phyloP scores from a whole-genome alignment of 176 grass and related monocot species.

The Triticum timopheevii region DNA sequence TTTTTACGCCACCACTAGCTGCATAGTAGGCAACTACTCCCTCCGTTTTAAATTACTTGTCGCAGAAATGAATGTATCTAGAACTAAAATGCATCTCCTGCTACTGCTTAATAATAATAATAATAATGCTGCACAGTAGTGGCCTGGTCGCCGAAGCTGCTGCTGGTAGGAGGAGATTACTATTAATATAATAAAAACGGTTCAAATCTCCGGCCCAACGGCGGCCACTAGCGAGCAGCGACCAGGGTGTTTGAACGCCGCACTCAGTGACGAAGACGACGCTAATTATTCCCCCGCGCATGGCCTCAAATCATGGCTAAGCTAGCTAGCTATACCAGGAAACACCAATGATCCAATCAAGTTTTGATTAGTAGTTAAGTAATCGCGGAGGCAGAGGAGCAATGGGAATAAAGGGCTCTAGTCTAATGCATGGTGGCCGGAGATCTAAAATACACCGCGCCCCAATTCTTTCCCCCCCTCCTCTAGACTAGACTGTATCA shows the following conservation, averaged over 20 bases:
- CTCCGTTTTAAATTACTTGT: no score
- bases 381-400: constrained; percentile 4
- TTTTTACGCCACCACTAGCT: background rate
- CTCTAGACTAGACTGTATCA: constrained; percentile 31
- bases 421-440: constrained; percentile 40
- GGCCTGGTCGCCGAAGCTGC: background rate
- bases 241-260: constrained; percentile 37
- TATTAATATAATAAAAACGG: background rate
- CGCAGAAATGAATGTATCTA: no score
- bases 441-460: background rate
- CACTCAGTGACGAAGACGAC: background rate
- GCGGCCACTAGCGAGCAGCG: constrained; percentile 22
- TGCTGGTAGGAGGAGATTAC: no score
- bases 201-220: constrained; percentile 14
- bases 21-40: background rate
- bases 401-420: constrained; percentile 53
- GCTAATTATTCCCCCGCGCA: constrained; percentile 47
- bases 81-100: no score
- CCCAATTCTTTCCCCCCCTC: background rate
- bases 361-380: background rate
- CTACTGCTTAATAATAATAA: background rate
- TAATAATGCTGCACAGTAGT: background rate
- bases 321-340: background rate
- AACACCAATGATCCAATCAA: constrained; percentile 19
- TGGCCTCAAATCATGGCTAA: constrained; percentile 37